phyloP scores from a whole-genome alignment of 768 basidiomycete species.

The Macrolepiota fuliginosa region DNA sequence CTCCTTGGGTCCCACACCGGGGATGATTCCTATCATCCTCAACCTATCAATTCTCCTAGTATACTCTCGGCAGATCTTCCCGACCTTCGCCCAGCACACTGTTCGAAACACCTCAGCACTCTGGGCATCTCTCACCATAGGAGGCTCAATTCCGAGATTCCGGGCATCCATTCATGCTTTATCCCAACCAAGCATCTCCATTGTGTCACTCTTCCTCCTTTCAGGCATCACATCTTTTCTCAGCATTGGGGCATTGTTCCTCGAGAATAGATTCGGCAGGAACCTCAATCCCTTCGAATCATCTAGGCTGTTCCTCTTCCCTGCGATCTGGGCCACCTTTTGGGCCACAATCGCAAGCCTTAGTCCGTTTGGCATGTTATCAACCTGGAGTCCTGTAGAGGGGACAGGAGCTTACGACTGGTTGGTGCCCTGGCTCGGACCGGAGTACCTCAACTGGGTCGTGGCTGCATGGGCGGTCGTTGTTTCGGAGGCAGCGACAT shows the following conservation, averaged over 20 bases:
- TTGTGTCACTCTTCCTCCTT: slow-evolving; percentile 41
- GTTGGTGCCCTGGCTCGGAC: slow-evolving; percentile 57
- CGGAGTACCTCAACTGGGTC: slow-evolving; percentile 67
- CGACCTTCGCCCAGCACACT: slow-evolving; percentile 15
- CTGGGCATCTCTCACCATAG: slow-evolving; percentile 35
- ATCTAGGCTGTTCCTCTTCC: slow-evolving; percentile 57
- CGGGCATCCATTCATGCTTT: slow-evolving; percentile 51
- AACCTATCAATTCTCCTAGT: slow-evolving; percentile 33
- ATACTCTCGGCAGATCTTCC: slow-evolving; percentile 35
- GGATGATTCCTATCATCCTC: slow-evolving; percentile 14
- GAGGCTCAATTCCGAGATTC: slow-evolving; percentile 39
- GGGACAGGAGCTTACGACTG: slow-evolving; percentile 59
- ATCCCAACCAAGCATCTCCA: slow-evolving; percentile 47
- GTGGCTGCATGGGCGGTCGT: slow-evolving; percentile 76
- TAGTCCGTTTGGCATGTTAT: slow-evolving; percentile 70
- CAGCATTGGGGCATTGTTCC: slow-evolving; percentile 36
- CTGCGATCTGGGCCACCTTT: slow-evolving; percentile 61
- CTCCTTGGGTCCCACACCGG: slow-evolving; percentile 11
- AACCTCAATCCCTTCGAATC: slow-evolving; percentile 30
- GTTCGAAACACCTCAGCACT: slow-evolving; percentile 26
- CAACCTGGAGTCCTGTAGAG: slow-evolving; percentile 66
- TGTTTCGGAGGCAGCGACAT: slow-evolving; percentile 48
- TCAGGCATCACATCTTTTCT: slow-evolving; percentile 43
- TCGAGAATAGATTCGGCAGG: slow-evolving; percentile 34
- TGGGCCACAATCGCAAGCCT: slow-evolving; percentile 55